Evolutionary conservation across 1,284 basidiomycete genomes (phyloP), one percentile per base, ranked within the genome.

Genomic region (Wolfiporia cocos): DNA sequence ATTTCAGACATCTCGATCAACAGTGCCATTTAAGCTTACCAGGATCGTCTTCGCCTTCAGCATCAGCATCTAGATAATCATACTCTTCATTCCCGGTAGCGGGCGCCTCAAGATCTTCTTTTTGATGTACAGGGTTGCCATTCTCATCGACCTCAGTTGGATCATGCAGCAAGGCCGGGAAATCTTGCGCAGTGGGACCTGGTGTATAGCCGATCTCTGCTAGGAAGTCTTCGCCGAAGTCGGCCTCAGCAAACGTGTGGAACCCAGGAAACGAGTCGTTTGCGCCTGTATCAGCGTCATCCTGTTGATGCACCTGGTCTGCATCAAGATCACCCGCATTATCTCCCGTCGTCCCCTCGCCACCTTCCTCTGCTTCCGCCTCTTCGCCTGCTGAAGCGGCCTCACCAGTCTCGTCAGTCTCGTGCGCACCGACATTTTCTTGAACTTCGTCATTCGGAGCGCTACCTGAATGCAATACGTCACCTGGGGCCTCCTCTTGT

Each of bases 241-340:
- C 57, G 35, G 56, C 61, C n/a, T 64, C 57, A 5, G 49, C 45
- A 19, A 52, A 51, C 14, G 9, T 4, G 49, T 56, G 26, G 54
- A 47, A 7, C 57, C 58, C 5, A 49, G 47, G 29, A 55, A 54
- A 21, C 54, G 55, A 15, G 49, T 56, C 23, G 51, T 57, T 26
- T 57, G 55, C 14, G n/a, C n/a, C n/a, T n/a, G n/a, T n/a, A n/a
- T 48, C 53, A 6, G 49, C 51, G 23, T 51, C 49, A 29, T 41
- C 33, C 12, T 31, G 15, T 3, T 39, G 56, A 35, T 68, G 63
- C 32, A 59, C 46, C 36, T 51, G 56, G 46, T 62, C 59, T 34
- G 60, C 62, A 43, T 66, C 62, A n/a, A 61, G 51, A 22, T 50
- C 43, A 6, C 21, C 37, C 22, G 34, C 15, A 10, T 18, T 37